These are phyloP conservation scores for Xylariaceae sp. DNA, from an alignment of 2,329 filamentous ascomycete genomes.

Conservation along the genomic window DNA sequence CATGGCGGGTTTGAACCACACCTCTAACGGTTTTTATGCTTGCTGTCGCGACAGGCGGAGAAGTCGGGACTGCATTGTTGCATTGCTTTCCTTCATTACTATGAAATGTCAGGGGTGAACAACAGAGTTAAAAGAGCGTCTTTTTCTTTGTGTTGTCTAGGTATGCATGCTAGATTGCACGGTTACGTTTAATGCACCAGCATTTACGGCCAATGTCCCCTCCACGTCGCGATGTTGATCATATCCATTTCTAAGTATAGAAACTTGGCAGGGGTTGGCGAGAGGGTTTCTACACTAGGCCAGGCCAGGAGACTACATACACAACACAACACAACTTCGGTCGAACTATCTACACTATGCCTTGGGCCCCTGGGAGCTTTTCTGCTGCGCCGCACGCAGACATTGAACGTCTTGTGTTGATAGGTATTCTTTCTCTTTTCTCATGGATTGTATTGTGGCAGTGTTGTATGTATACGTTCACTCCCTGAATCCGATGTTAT, in stretches of 20 bases:
- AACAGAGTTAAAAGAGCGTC: neutral
- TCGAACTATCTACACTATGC: constrained; percentile 1
- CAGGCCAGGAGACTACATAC: too few relatives aligned
- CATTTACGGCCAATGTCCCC: constrained; percentile 11
- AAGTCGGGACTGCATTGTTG: neutral
- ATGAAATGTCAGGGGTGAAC: constrained; percentile 3
- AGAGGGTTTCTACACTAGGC: too few relatives aligned
- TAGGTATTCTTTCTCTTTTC: neutral
- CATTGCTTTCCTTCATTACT: neutral
- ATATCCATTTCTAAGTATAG: constrained; percentile 23
- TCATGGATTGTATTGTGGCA: constrained; percentile 1
- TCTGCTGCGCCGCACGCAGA: constrained; percentile 24
- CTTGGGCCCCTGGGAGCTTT: constrained; percentile 3
- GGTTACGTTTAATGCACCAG: constrained; percentile 19
- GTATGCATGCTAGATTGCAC: constrained; percentile 23
- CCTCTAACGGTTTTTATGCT: too few relatives aligned
- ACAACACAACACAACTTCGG: constrained; percentile 16
- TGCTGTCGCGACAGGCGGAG: neutral
- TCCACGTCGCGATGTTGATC: constrained; percentile 16
- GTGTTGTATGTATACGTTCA: constrained; percentile 9
- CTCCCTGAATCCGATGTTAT: neutral
- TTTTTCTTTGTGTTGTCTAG: constrained; percentile 3
- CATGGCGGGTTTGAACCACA: neutral
- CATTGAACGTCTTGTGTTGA: constrained; percentile 8
- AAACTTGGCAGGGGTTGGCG: constrained; percentile 15